Evolutionary conservation across 805 yeast species (phyloP).

Genomic region (Kodamaea neixiangensis): DNA sequence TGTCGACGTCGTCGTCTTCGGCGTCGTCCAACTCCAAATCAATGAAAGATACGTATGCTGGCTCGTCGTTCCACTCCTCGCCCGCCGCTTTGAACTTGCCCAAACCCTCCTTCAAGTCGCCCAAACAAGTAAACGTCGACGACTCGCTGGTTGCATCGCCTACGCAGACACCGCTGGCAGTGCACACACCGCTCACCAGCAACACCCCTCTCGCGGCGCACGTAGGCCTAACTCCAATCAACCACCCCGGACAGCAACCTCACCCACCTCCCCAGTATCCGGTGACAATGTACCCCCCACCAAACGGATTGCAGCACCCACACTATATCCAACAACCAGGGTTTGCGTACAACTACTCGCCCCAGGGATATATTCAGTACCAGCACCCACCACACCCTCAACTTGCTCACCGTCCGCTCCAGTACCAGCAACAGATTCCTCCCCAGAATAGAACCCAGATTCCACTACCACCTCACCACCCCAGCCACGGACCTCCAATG

Average conservation of each 20-base stretch:
- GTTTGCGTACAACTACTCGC: slow-evolving; percentile 31
- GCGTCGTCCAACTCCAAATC: slow-evolving; percentile 5
- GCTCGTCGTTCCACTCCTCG: slow-evolving; percentile 57
- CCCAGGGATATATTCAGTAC: slow-evolving; percentile 35
- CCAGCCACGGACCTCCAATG: slow-evolving; percentile 12
- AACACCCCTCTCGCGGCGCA: slow-evolving; percentile 1
- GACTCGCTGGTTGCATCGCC: slow-evolving; percentile 10
- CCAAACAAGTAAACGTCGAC: slow-evolving; percentile 16
- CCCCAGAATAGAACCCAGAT: slow-evolving; percentile 8
- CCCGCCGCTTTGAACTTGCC: slow-evolving; percentile 59
- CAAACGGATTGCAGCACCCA: slow-evolving; percentile 8
- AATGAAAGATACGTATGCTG: slow-evolving; percentile 47
- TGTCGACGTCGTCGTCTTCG: not conserved
- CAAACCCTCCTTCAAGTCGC: slow-evolving; percentile 51
- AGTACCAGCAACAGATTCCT: not conserved
- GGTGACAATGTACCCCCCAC: slow-evolving; percentile 34
- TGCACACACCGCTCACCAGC: slow-evolving; percentile 5
- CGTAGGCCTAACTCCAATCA: slow-evolving; percentile 7
- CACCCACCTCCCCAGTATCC: slow-evolving; percentile 27
- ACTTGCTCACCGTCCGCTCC: slow-evolving; percentile 4
- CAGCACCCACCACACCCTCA: slow-evolving; percentile 22
- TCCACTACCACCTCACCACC: not conserved
- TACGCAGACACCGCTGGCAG: slow-evolving; percentile 13
- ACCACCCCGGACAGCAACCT: slow-evolving; percentile 4
- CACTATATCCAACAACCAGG: slow-evolving; percentile 29